Evolutionary conservation across 306 rosid genomes (phyloP).

Genomic region (Quercus parvula): DNA sequence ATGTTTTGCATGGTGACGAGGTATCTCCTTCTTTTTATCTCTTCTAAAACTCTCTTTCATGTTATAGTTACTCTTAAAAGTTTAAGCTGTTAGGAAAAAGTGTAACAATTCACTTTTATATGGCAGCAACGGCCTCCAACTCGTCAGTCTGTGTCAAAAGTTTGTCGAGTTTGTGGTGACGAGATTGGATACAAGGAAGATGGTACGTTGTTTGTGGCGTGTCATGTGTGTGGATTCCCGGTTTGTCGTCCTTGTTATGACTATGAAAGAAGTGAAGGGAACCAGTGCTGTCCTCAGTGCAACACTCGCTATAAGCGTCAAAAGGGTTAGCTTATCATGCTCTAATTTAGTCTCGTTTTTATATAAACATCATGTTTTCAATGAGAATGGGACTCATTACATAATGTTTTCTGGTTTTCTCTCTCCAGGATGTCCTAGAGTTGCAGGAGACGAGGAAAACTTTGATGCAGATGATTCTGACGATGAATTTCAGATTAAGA

Average conservation of each 20-base stretch:
- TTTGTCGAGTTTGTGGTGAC: conserved; percentile 81
- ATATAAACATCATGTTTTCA: not conserved
- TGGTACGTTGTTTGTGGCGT: conserved; percentile 77
- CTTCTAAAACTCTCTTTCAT: not conserved
- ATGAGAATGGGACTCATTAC: not conserved
- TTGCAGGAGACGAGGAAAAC: conserved; percentile 74
- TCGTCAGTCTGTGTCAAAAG: conserved; percentile 36
- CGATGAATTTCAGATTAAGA: conserved; percentile 75
- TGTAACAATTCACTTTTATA: not conserved
- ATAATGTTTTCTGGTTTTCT: not conserved
- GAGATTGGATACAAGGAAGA: conserved; percentile 72
- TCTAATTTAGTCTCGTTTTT: not conserved
- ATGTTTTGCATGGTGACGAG: conserved; percentile 39
- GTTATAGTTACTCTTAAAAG: not conserved
- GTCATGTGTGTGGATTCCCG: conserved; percentile 79
- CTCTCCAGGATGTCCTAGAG: conserved; percentile 78
- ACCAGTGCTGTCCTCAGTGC: conserved; percentile 86
- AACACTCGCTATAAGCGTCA: conserved; percentile 87
- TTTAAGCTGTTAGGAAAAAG: not conserved
- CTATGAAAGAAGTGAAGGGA: conserved; percentile 93
- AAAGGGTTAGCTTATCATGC: conserved; percentile 40
- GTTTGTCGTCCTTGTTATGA: conserved; percentile 91
- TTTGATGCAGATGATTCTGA: conserved; percentile 81
- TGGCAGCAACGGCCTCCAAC: conserved; percentile 46
- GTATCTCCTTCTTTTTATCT: conserved; percentile 29